phyloP scores from a whole-genome alignment of 1,284 basidiomycete species.

The Tilletia walkeri region DNA sequence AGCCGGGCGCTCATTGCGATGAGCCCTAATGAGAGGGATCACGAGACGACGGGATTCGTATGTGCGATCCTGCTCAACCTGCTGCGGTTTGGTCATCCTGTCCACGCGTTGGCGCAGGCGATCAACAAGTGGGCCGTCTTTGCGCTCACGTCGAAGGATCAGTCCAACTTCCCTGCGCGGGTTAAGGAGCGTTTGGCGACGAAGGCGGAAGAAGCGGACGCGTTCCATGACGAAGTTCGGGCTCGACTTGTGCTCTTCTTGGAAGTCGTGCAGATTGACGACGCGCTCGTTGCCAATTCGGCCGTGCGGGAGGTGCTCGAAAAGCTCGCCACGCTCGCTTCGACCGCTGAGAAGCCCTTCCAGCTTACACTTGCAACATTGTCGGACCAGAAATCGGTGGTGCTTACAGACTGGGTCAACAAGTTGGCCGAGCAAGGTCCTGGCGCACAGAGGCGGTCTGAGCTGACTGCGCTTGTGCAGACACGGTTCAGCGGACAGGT shows the following conservation, averaged over 20 bases:
- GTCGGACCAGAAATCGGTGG: neutral
- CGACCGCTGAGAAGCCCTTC: neutral
- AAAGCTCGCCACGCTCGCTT: neutral
- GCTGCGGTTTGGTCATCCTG: neutral
- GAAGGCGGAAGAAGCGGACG: neutral
- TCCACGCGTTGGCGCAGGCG: conserved; percentile 8
- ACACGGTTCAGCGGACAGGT: conserved; percentile 17
- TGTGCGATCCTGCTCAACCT: conserved; percentile 2
- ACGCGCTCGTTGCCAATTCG: conserved; percentile 12
- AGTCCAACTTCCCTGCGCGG: neutral
- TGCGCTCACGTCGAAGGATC: neutral
- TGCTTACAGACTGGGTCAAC: conserved; percentile 27
- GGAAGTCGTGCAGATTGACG: conserved; percentile 7
- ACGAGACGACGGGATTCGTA: conserved; percentile 3
- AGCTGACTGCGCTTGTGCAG: conserved; percentile 21
- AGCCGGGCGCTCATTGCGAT: neutral
- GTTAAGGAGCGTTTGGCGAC: neutral
- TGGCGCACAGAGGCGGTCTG: neutral
- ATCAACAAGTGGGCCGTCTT: neutral
- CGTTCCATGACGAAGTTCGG: conserved; percentile 9
- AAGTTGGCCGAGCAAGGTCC: conserved; percentile 23
- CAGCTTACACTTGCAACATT: neutral
- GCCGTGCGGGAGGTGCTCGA: conserved; percentile 9
- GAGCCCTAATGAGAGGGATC: neutral
- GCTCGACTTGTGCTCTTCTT: conserved; percentile 7